Base-by-base conservation (phyloP, 768 basidiomycete species). In the Russula ochroleuca region DNA sequence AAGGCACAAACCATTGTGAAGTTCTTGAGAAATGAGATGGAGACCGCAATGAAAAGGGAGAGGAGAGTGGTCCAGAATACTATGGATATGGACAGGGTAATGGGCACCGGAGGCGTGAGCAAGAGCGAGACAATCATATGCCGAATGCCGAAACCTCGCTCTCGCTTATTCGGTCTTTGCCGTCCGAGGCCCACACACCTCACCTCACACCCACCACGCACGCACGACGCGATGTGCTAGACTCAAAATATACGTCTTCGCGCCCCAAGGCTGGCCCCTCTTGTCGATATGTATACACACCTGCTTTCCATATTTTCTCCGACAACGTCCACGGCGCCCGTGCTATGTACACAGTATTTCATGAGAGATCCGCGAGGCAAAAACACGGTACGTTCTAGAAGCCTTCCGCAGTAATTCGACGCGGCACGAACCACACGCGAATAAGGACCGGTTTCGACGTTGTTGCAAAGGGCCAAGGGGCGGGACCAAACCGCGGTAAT, bases 1-100 rank as follows among this genome's bases (percentile, higher is more conserved):
- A 48, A 25, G 14, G 2, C 19, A 61, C 64, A 25, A 23, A 65
- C 64, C 64, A 65, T 65, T 56, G 48, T 28, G n/a, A 56, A 28
- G 25, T 61, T 57, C 21, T 45, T 61, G 28, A 61, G 4, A n/a
- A 51, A 56, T 10, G 59, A 50, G 17, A 65, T 25, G 48, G 33
- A 57, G 17, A 50, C n/a, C 19, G 41, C 47, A 47, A 64, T 45
- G 7, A 64, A 19, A 40, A 61, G 54, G 23, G 54, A 61, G 40
- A 64, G 52, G 57, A 59, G 21, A 25, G 47, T 17, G 3, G 37
- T 15, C 45, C 25, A 48, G 37, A 58, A 57, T 5, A 63, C 2
- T 2, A 25, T 23, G 40, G 48, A 59, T 25, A 50, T 28, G 21
- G 53, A 54, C n/a, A 45, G 61, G 54, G 61, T 45, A 47, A 47